Conservation (phyloP, 2,329 filamentous ascomycete genomes). For the Berkeleyomyces basicola region DNA sequence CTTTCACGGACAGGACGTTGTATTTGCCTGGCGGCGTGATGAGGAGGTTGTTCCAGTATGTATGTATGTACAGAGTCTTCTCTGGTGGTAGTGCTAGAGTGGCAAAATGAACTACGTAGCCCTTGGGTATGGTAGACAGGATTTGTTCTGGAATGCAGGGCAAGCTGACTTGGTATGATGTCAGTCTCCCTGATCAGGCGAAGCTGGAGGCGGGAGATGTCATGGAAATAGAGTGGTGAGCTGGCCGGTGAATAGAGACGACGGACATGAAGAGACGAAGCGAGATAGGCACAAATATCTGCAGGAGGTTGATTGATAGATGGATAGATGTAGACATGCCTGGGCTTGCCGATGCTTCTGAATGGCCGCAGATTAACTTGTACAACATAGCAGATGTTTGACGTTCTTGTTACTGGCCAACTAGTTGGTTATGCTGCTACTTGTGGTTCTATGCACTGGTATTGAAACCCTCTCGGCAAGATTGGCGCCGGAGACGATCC, state of each 20-base stretch:
- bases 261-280: not conserved
- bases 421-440: not conserved
- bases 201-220: not conserved
- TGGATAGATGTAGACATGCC: not conserved
- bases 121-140: not conserved
- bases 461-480: not conserved
- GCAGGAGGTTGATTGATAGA: not conserved
- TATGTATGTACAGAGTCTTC: too few relatives aligned
- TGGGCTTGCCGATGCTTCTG: too few relatives aligned
- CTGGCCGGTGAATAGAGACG: not conserved
- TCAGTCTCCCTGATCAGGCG: not conserved
- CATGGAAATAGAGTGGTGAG: too few relatives aligned
- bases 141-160: slow-evolving; percentile 6
- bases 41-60: too few relatives aligned
- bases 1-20: too few relatives aligned
- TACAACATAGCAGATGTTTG: not conserved
- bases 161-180: not conserved
- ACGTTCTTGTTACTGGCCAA: not conserved
- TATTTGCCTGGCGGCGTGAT: too few relatives aligned
- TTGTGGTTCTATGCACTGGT: too few relatives aligned
- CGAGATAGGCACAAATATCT: too few relatives aligned
- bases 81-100: too few relatives aligned
- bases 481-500: slow-evolving; percentile 3
- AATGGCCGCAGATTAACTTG: not conserved
- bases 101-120: too few relatives aligned